phyloP scores from a whole-genome alignment of 2,329 filamentous ascomycete genomes.

The Trichoderma hamatum region DNA sequence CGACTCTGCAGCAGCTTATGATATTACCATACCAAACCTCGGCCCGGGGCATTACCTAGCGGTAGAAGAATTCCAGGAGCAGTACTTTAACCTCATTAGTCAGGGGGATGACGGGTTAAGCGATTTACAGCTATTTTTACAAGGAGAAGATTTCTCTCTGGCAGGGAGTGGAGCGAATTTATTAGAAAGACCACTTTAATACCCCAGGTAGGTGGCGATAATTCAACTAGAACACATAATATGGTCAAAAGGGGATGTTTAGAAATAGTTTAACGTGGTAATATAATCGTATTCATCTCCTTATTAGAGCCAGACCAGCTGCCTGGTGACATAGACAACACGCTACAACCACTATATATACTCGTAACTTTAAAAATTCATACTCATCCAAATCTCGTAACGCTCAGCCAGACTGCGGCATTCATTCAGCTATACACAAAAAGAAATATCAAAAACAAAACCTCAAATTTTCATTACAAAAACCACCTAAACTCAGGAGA shows the following conservation, averaged over 20 bases:
- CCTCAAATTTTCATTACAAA: conserved; percentile 33
- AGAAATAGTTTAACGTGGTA: neutral
- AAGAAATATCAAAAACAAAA: neutral
- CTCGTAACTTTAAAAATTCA: neutral
- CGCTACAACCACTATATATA: conserved; percentile 5
- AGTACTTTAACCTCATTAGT: conserved; percentile 43
- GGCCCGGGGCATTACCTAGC: conserved; percentile 16
- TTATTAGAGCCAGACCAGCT: neutral
- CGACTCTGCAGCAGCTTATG: neutral
- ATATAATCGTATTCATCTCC: neutral
- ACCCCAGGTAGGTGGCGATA: neutral
- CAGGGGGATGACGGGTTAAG: conserved; percentile 43
- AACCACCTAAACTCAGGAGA: conserved; percentile 57
- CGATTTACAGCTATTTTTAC: conserved; percentile 41
- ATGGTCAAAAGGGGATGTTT: neutral
- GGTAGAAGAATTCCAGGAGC: conserved; percentile 39
- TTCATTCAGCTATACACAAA: neutral
- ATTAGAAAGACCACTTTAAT: neutral
- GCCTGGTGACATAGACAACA: neutral
- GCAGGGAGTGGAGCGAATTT: conserved; percentile 19
- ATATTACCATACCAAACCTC: conserved; percentile 5
- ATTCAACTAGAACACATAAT: no score
- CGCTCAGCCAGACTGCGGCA: neutral
- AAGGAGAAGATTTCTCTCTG: conserved; percentile 38
- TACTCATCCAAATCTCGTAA: conserved; percentile 7